A percentile compares a stretch with the other conserved stretches of the same genome.
Evolutionary conservation across 2,329 filamentous ascomycete species (phyloP).

Genomic region (Alternaria brassicae): DNA sequence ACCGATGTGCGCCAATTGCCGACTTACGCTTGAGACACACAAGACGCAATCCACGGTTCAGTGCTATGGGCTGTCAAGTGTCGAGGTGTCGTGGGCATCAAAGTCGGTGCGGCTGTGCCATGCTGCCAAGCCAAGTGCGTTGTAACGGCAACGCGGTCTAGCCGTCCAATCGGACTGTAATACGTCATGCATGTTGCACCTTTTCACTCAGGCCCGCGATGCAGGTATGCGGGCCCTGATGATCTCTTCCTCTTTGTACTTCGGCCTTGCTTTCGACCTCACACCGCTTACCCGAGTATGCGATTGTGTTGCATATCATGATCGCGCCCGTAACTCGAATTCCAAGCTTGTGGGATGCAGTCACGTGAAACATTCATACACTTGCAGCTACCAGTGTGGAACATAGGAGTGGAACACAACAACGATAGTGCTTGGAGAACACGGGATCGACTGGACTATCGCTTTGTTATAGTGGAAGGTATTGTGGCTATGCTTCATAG

Average conservation of each 20-base stretch:
- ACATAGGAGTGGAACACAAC: background rate
- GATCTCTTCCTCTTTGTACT: constrained; percentile 10
- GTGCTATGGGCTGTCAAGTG: constrained; percentile 4
- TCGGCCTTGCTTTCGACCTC: background rate
- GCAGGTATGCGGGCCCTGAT: constrained; percentile 8
- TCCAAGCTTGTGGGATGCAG: background rate
- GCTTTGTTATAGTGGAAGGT: background rate
- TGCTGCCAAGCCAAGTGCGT: constrained; percentile 12
- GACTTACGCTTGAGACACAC: background rate
- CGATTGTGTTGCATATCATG: background rate
- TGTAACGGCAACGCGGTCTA: constrained; percentile 14
- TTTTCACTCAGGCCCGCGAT: background rate
- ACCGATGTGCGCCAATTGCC: background rate
- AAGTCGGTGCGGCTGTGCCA: constrained; percentile 12
- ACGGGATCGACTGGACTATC: background rate
- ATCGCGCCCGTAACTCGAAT: background rate
- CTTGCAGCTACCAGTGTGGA: background rate
- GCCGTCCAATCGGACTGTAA: constrained; percentile 1
- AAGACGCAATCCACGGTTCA: background rate
- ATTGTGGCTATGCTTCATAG: background rate
- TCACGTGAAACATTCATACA: background rate
- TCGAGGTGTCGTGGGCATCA: constrained; percentile 16
- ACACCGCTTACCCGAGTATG: background rate
- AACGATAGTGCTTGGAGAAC: background rate
- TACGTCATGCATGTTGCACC: constrained; percentile 4